Percentiles rank a stretch among this genome's conserved stretches.
Evolutionary conservation across 1,284 basidiomycete genomes (phyloP).

Genomic region (Microbotryomycetes sp.): DNA sequence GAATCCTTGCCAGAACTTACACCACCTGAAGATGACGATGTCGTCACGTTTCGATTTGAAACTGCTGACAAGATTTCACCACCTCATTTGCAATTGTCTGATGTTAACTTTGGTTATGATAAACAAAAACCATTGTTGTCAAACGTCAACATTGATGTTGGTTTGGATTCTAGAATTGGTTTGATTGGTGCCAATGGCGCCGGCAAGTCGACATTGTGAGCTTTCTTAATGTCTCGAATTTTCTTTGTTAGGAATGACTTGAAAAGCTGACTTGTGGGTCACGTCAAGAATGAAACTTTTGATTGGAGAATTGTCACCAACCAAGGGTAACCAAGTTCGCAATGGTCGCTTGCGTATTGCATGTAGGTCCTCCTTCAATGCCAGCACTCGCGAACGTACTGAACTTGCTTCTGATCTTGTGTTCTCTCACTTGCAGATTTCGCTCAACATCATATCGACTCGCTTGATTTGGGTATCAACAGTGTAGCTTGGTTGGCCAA

Average conservation of each 20-base stretch:
- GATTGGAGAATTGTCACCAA: slow-evolving; percentile 79
- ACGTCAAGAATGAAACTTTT: slow-evolving; percentile 59
- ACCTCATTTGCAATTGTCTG: slow-evolving; percentile 87
- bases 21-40: slow-evolving; percentile 69
- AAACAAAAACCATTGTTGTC: slow-evolving; percentile 73
- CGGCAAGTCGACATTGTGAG: slow-evolving; percentile 47
- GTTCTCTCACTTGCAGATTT: slow-evolving; percentile 83
- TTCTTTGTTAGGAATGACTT: background rate
- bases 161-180: slow-evolving; percentile 80
- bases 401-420: no score
- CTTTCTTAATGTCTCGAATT: no score
- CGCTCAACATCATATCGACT: slow-evolving; percentile 96
- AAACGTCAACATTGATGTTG: slow-evolving; percentile 81
- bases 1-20: slow-evolving; percentile 82
- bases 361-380: slow-evolving; percentile 49
- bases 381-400: no score
- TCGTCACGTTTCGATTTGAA: slow-evolving; percentile 82
- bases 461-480: slow-evolving; percentile 72
- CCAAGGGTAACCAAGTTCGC: slow-evolving; percentile 73
- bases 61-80: slow-evolving; percentile 94
- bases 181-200: slow-evolving; percentile 68
- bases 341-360: slow-evolving; percentile 79
- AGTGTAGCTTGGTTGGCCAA: slow-evolving; percentile 88
- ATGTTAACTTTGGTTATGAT: slow-evolving; percentile 85
- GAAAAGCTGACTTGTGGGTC: background rate